phyloP scores from a whole-genome alignment of 257 asterid genomes.

The Petrea volubilis region DNA sequence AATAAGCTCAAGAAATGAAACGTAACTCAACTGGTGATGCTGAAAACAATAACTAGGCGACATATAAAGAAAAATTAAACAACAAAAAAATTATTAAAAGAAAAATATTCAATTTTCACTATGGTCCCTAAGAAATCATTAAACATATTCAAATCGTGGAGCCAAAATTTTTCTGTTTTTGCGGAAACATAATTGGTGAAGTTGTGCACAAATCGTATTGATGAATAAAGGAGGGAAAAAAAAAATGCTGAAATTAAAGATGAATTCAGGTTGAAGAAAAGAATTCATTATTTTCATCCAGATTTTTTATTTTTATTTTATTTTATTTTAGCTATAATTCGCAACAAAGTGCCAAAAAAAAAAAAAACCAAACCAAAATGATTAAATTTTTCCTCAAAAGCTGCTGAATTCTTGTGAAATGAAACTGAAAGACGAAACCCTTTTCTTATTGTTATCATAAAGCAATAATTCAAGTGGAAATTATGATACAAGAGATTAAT shows the following conservation, averaged over 20 bases:
- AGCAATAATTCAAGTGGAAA: slow-evolving; percentile 26
- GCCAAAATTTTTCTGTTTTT: not conserved
- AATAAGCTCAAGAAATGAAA: slow-evolving; percentile 36
- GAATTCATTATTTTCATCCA: slow-evolving; percentile 12
- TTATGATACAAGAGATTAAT: too few species aligned
- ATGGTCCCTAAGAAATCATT: slow-evolving; percentile 13
- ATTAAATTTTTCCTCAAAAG: slow-evolving; percentile 37
- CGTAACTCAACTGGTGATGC: not conserved
- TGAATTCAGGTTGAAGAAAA: slow-evolving; percentile 18
- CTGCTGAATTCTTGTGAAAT: slow-evolving; percentile 53
- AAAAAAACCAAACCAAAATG: slow-evolving; percentile 42
- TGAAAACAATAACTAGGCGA: slow-evolving; percentile 6
- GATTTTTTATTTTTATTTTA: slow-evolving; percentile 19
- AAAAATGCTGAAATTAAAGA: not conserved
- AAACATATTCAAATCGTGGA: not conserved
- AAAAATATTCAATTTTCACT: slow-evolving; percentile 29
- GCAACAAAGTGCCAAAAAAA: slow-evolving; percentile 53
- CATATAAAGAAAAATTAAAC: slow-evolving; percentile 14
- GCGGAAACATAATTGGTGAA: not conserved
- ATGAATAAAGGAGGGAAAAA: slow-evolving; percentile 3
- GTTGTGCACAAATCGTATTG: not conserved
- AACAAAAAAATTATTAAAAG: slow-evolving; percentile 12
- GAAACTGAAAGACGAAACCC: slow-evolving; percentile 34
- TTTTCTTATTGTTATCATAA: slow-evolving; percentile 9
- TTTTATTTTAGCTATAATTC: too few species aligned